Base-by-base conservation (phyloP, 805 yeast species). In the Ogataea ganodermae region DNA sequence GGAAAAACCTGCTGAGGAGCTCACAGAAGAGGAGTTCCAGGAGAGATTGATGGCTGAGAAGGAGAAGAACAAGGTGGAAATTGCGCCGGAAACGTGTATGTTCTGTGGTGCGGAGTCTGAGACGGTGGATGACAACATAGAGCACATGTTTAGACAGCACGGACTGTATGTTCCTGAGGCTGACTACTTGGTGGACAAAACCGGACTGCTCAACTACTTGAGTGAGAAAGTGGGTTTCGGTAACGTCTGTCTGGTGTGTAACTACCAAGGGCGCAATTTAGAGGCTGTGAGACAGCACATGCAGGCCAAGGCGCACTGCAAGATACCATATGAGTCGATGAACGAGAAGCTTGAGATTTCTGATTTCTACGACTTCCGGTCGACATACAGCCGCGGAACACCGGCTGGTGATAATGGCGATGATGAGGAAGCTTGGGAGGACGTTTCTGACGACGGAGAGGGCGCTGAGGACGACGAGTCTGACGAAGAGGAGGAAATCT, bases 221-320 rank as follows among this genome's bases (percentile, higher is more conserved):
- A 88, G 86, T 35, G 94, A 89, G 54, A 84, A 86, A 57, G 80
- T 92, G 45, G 86, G 91, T 8, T 75, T 83, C 36, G 97, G 97
- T 32, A 84, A 88, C 56, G 79, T 85, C 54, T 94, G 99, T 65
- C 67, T 92, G 39, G 78, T 81, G 45, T 94, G 99, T 65, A 73
- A 74, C 26, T 94, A 83, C 63, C 86, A 87, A 66, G 98, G 98
- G n/a, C 78, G 80, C 51, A 80, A 82, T 45, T 62, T 92, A 24
- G 95, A 88, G 60, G 86, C 96, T 50, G 90, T 88, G 9, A 83
- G 96, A 56, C 94, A 89, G 35, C 99, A 94, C 66, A 84, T 89
- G 86, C 58, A 74, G 4, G 77, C 86, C 7, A 94, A 94, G 67
- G 81, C 89, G 48, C 99, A 94, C 66, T 86, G 92, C 71, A 79